Evolutionary conservation across 495 filamentous ascomycete genomes (phyloP), one percentile per base, ranked within the genome.

Genomic region (Cladorrhinum samala): DNA sequence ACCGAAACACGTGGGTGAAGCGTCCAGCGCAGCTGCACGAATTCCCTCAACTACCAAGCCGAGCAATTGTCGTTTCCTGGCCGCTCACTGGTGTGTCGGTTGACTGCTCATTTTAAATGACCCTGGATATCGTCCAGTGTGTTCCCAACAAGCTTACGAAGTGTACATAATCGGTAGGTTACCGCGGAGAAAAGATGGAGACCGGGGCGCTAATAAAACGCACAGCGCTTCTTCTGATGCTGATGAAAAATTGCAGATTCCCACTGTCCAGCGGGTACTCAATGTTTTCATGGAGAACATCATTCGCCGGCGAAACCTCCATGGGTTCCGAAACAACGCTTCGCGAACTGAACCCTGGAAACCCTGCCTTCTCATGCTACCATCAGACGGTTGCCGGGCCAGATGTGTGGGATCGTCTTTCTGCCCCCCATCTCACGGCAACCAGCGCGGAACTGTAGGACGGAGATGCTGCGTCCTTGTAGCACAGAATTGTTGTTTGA

Each of bases 1-100:
- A 41, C 21, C 9, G 37, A 41, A 38, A 54, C 61, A 56, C 52
- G 55, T 58, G 54, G 61, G 57, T 46, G 52, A 51, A 53, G 44
- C 41, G 41, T 50, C 50, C 52, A 33, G 41, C 33, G 38, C 20
- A 33, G 44, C 40, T 56, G 46, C 49, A 13, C n/a, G 30, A 53
- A 55, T 52, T 53, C 53, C 49, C 25, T 46, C 17, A 52, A 40
- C 9, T 17, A 11, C 13, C 20, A n/a, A 5, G 45, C 24, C 33
- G 30, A 5, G 44, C 6, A 33, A 45, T 45, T 50, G 46, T 39
- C 45, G 50, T 47, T 56, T 42, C 54, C 19, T n/a, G 47, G 43
- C 33, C 20, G 20, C 21, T 14, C 14, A 30, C 18, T 19, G 11
- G 11, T 14, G 16, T 20, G 33, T 33, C 11, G 27, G 27, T 33